phyloP scores from a whole-genome alignment of 371 early-diverging fungal genomes.

The Mucor lusitanicus region DNA sequence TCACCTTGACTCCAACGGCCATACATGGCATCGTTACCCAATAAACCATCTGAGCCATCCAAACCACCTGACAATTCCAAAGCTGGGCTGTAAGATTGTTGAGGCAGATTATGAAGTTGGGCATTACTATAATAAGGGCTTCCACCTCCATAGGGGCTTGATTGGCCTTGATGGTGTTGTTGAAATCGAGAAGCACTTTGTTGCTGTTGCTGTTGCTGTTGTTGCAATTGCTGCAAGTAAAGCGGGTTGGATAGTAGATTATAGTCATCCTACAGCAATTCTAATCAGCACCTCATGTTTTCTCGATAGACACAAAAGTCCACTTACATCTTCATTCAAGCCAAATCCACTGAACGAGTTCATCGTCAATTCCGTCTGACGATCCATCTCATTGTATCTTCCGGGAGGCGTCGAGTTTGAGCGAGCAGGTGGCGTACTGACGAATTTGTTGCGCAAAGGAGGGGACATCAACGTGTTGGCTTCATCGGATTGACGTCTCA shows the following conservation, averaged over 20 bases:
- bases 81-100: conserved; percentile 18
- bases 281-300: not conserved
- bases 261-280: conserved; percentile 18
- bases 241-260: conserved; percentile 7
- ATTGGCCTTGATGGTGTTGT: conserved; percentile 28
- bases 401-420: conserved; percentile 54
- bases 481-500: conserved; percentile 9
- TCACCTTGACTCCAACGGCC: conserved; percentile 30
- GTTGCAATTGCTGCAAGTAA: conserved; percentile 34
- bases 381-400: conserved; percentile 29
- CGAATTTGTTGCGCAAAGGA: conserved; percentile 33
- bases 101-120: not conserved
- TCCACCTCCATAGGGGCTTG: conserved; percentile 22
- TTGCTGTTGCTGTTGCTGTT: conserved; percentile 33
- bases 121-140: conserved; percentile 19
- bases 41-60: conserved; percentile 13
- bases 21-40: conserved; percentile 16
- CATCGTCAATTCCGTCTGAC: conserved; percentile 32
- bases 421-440: conserved; percentile 41
- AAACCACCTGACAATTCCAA: conserved; percentile 4
- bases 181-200: conserved; percentile 16
- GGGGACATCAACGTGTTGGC: conserved; percentile 29
- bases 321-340: conserved; percentile 40
- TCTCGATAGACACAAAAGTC: not conserved
- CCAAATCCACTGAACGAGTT: conserved; percentile 36